phyloP scores from a whole-genome alignment of 2,329 filamentous ascomycete species.

The Mollisiaceae sp. region DNA sequence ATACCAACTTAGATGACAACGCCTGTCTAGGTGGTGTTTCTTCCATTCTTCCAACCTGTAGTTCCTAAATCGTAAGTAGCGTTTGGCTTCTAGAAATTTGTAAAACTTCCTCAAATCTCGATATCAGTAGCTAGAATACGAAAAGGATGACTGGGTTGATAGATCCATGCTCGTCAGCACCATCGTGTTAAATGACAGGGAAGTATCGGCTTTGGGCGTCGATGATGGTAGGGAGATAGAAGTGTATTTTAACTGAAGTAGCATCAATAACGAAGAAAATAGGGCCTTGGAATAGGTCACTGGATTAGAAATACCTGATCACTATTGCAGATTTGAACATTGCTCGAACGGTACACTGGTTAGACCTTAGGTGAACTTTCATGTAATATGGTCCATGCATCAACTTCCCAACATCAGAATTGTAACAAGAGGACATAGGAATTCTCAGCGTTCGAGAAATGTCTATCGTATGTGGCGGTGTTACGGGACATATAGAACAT shows the following conservation, averaged over 20 bases:
- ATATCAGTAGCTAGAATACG: neutral
- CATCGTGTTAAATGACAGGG: neutral
- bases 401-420: neutral
- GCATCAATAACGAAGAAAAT: neutral
- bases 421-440: neutral
- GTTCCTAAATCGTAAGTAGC: too few species aligned
- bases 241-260: neutral
- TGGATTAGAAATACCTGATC: neutral
- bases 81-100: too few species aligned
- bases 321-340: neutral
- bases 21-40: neutral
- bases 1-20: neutral
- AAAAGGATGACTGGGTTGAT: too few species aligned
- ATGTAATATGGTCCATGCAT: too few species aligned
- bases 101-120: neutral
- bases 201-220: neutral
- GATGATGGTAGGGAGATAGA: neutral
- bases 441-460: neutral
- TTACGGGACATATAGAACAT: conserved; percentile 4
- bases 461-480: neutral
- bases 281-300: neutral
- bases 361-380: too few species aligned
- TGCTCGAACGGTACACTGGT: neutral
- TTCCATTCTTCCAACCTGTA: neutral
- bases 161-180: neutral